A percentile compares a stretch with the other conserved stretches of the same genome.
phyloP scores from a whole-genome alignment of 805 yeast species.

The Kuraishia capsulata region DNA sequence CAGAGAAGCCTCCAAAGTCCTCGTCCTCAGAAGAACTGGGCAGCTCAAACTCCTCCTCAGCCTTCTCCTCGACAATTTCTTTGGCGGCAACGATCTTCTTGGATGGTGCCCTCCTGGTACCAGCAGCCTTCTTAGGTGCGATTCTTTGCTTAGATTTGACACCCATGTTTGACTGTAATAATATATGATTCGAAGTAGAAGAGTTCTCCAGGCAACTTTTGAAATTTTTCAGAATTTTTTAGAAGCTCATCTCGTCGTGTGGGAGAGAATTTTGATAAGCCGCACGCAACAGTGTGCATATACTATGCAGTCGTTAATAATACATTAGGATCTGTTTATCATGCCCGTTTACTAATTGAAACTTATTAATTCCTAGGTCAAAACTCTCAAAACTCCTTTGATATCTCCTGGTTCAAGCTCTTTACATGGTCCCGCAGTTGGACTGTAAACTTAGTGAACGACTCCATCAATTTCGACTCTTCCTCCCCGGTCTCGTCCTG shows the following conservation, averaged over 20 bases:
- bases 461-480: not conserved
- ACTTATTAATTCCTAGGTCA: no score
- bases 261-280: no score
- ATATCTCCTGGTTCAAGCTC: not conserved
- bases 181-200: no score
- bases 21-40: conserved; percentile 4
- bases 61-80: not conserved
- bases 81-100: not conserved
- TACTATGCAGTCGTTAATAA: no score
- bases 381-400: no score
- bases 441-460: not conserved
- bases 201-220: no score
- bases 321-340: no score
- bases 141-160: not conserved
- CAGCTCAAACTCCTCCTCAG: conserved; percentile 3
- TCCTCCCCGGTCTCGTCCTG: not conserved
- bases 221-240: no score
- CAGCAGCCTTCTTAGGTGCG: not conserved
- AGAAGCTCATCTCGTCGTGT: no score
- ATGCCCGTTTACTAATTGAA: no score
- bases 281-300: no score
- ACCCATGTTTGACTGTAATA: no score
- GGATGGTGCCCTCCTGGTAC: not conserved
- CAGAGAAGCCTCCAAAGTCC: conserved; percentile 6
- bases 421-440: not conserved